Conservation (phyloP, 495 filamentous ascomycete genomes). For the Daldinia loculata region DNA sequence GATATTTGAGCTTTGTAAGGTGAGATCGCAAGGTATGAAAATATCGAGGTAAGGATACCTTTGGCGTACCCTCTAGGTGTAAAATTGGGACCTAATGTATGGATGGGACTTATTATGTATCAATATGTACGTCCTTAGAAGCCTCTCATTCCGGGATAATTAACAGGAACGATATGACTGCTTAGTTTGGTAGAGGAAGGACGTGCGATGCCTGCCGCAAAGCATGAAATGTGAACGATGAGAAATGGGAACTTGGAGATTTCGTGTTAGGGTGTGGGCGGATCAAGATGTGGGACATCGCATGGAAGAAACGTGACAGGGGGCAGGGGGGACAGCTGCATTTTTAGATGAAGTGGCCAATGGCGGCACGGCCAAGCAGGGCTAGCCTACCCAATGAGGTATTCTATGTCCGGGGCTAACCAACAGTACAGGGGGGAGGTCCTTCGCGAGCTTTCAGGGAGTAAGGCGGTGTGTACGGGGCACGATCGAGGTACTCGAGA, state of each 20-base stretch:
- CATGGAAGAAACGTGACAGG: slow-evolving; percentile 55
- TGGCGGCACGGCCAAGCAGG: slow-evolving; percentile 46
- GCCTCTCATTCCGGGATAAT: slow-evolving; percentile 42
- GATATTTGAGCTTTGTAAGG: slow-evolving; percentile 41
- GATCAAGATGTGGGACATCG: slow-evolving; percentile 56
- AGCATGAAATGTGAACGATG: slow-evolving; percentile 44
- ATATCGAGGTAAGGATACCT: slow-evolving; percentile 50
- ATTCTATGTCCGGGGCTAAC: slow-evolving; percentile 55
- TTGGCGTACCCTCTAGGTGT: slow-evolving; percentile 30
- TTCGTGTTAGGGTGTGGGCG: slow-evolving; percentile 50
- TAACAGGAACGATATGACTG: slow-evolving; percentile 44
- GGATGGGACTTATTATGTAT: slow-evolving; percentile 39
- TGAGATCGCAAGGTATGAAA: slow-evolving; percentile 51
- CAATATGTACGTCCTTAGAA: slow-evolving; percentile 36
- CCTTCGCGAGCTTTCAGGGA: slow-evolving; percentile 41
- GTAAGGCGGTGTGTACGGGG: slow-evolving; percentile 45
- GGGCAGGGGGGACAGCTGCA: slow-evolving; percentile 48
- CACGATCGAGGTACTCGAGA: slow-evolving; percentile 37
- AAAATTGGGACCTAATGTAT: slow-evolving; percentile 30
- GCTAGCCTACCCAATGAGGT: slow-evolving; percentile 56
- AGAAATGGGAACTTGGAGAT: slow-evolving; percentile 42
- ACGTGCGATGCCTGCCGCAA: slow-evolving; percentile 46
- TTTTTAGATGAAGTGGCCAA: slow-evolving; percentile 60
- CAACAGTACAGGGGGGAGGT: slow-evolving; percentile 46
- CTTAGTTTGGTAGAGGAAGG: slow-evolving; percentile 44